phyloP scores from a whole-genome alignment of 345 rosid genomes.

The Pelargonium nanum region DNA sequence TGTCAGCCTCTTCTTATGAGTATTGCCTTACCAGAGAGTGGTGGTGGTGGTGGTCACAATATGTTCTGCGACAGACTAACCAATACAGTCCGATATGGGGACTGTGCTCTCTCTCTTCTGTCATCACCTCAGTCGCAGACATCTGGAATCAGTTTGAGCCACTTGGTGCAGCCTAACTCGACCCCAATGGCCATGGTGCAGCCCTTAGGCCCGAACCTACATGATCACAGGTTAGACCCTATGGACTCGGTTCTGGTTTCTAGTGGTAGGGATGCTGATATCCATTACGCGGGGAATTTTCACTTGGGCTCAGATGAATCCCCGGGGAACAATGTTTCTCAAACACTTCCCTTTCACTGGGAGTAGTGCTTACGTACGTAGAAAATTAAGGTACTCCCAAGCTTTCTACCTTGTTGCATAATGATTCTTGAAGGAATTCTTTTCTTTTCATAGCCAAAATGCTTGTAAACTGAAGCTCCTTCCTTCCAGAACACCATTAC shows the following conservation, averaged over 20 bases:
- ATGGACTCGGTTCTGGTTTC: constrained; percentile 34
- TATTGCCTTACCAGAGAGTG: constrained; percentile 14
- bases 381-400: too few relatives aligned
- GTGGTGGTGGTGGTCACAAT: constrained; percentile 18
- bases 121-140: constrained; percentile 39
- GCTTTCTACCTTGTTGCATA: background rate
- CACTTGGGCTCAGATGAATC: constrained; percentile 32
- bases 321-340: constrained; percentile 27
- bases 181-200: constrained; percentile 10
- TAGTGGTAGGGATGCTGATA: constrained; percentile 14
- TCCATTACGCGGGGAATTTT: constrained; percentile 30
- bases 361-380: too few relatives aligned
- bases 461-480: too few relatives aligned
- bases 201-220: constrained; percentile 14
- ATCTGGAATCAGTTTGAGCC: constrained; percentile 23
- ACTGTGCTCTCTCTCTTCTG: constrained; percentile 97
- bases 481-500: background rate
- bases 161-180: constrained; percentile 19
- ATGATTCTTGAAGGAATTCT: background rate
- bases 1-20: constrained; percentile 27
- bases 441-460: background rate
- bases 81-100: constrained; percentile 34
- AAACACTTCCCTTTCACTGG: constrained; percentile 63
- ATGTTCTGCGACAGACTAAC: constrained; percentile 41
- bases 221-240: constrained; percentile 12